Conservation (phyloP, 1,139 yeast species). For the Saccharomycopsis hybrid region DNA sequence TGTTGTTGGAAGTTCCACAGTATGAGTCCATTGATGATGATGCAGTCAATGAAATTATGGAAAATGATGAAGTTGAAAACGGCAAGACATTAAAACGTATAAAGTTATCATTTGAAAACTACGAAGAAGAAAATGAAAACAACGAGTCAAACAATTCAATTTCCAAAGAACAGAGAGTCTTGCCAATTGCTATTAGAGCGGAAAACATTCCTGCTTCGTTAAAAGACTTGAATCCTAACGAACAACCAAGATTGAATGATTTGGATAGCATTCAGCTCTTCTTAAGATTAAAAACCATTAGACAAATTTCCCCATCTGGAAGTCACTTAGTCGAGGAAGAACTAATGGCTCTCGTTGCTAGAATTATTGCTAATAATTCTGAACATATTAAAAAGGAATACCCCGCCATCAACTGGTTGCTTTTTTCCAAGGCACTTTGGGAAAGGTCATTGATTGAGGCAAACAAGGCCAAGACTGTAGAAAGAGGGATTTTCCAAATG, state of each 20-base stretch:
- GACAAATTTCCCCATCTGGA: constrained; percentile 67
- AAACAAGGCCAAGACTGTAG: constrained; percentile 75
- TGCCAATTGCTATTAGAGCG: constrained; percentile 56
- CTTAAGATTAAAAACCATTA: constrained; percentile 56
- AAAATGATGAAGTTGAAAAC: constrained; percentile 19
- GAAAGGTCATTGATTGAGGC: constrained; percentile 82
- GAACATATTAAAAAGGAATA: constrained; percentile 25
- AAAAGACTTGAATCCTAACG: constrained; percentile 63
- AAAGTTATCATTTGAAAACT: constrained; percentile 8
- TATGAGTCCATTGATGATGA: constrained; percentile 56
- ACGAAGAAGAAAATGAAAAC: constrained; percentile 28
- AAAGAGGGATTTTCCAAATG: constrained; percentile 90
- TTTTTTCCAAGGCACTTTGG: constrained; percentile 84
- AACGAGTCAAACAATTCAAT: constrained; percentile 30
- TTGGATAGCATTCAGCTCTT: constrained; percentile 69
- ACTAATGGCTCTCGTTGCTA: constrained; percentile 61
- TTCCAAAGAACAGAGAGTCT: constrained; percentile 30
- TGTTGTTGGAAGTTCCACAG: constrained; percentile 68
- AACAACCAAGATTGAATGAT: constrained; percentile 67
- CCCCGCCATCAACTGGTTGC: constrained; percentile 61
- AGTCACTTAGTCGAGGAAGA: constrained; percentile 77
- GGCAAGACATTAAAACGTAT: constrained; percentile 6
- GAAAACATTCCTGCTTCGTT: constrained; percentile 59
- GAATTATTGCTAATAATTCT: constrained; percentile 46
- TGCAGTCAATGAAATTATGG: constrained; percentile 33